A percentile compares a stretch with the other conserved stretches of the same genome.
phyloP scores from a whole-genome alignment of 2,329 filamentous ascomycete species.

The Hypomyces rosellus region DNA sequence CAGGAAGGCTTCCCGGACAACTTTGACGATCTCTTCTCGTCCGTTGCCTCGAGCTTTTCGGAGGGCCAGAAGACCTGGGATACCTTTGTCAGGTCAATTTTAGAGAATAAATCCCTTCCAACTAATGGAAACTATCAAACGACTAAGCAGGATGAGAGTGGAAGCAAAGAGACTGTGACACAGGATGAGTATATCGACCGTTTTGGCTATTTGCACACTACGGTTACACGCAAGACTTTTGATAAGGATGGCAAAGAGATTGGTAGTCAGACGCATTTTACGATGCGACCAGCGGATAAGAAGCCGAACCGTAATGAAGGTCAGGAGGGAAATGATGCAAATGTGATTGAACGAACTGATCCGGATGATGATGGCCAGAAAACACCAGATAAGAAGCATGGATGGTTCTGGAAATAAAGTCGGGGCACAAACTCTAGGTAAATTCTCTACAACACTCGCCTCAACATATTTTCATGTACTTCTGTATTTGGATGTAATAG shows the following conservation, averaged over 20 bases:
- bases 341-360: slow-evolving; percentile 8
- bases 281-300: slow-evolving; percentile 24
- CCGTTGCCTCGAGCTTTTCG: slow-evolving; percentile 31
- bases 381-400: slow-evolving; percentile 20
- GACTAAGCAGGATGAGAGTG: slow-evolving; percentile 12
- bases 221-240: slow-evolving; percentile 33
- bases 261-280: slow-evolving; percentile 30
- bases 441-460: background rate
- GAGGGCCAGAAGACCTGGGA: slow-evolving; percentile 35
- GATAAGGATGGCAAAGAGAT: slow-evolving; percentile 38
- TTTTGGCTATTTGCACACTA: slow-evolving; percentile 37
- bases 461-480: background rate
- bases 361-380: background rate
- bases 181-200: slow-evolving; percentile 38
- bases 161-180: slow-evolving; percentile 29
- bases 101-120: slow-evolving; percentile 14
- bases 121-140: slow-evolving; percentile 11
- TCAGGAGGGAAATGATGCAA: slow-evolving; percentile 8
- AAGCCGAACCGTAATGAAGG: slow-evolving; percentile 10
- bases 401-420: slow-evolving; percentile 37
- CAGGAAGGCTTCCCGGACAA: slow-evolving; percentile 21
- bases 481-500: background rate
- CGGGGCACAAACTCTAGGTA: background rate
- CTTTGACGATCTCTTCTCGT: slow-evolving; percentile 37
- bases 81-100: slow-evolving; percentile 32